phyloP scores from a whole-genome alignment of 176 grass and related monocot genomes.

The Otatea glauca region DNA sequence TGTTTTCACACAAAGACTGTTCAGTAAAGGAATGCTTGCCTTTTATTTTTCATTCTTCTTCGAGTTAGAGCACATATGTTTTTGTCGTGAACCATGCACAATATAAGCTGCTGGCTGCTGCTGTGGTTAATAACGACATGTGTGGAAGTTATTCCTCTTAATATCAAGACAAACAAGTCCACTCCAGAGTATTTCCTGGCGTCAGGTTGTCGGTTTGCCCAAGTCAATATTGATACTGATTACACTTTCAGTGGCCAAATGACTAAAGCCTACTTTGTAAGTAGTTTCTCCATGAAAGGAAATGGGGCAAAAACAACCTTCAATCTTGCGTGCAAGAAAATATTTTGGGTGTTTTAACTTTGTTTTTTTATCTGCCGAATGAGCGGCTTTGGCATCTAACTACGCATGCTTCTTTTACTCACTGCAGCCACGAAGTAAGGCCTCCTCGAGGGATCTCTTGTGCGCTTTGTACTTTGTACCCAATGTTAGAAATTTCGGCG shows the following conservation, averaged over 20 bases:
- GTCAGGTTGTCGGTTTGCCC: not conserved
- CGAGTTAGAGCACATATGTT: not conserved
- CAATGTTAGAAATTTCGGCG: no score
- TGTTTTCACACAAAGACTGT: constrained; percentile 3
- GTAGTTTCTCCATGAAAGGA: no score
- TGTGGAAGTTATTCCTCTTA: not conserved
- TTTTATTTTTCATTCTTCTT: not conserved
- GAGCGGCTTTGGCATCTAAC: no score
- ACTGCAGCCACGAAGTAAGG: no score
- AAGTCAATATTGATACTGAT: not conserved
- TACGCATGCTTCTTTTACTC: no score
- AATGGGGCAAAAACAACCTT: no score
- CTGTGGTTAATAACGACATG: not conserved
- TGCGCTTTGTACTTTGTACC: no score
- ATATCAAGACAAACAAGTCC: not conserved
- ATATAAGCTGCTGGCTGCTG: not conserved
- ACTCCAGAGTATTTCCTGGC: not conserved
- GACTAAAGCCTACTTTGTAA: not conserved
- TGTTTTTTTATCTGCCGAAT: no score
- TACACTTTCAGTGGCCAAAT: not conserved
- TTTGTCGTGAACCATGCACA: not conserved
- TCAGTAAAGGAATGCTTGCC: not conserved
- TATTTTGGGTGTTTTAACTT: no score
- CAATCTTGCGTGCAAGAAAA: no score
- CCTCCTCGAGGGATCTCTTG: no score